These are phyloP conservation scores for Ganoderma sinense DNA, from an alignment of 1,284 basidiomycete genomes.

Conservation along the genomic window DNA sequence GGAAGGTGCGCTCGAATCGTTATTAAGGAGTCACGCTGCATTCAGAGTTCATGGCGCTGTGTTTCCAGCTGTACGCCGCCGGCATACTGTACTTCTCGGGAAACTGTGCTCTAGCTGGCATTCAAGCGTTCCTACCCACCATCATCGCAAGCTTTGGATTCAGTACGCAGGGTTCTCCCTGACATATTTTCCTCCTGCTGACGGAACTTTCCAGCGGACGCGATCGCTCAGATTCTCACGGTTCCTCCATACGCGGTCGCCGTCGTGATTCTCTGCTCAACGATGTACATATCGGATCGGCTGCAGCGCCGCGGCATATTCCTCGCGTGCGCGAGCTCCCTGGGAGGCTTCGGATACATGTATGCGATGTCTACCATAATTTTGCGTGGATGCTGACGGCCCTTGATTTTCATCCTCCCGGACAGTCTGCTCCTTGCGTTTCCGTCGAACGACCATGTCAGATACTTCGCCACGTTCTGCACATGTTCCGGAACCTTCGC, in stretches of 20 bases:
- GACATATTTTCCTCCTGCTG: not conserved
- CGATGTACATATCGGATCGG: conserved; percentile 75
- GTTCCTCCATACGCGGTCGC: conserved; percentile 86
- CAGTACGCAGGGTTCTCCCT: conserved; percentile 41
- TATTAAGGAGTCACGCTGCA: not conserved
- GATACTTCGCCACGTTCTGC: conserved; percentile 76
- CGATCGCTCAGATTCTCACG: conserved; percentile 72
- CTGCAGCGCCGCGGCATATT: conserved; percentile 74
- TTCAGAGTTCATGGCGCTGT: not conserved
- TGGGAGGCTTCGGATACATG: conserved; percentile 75
- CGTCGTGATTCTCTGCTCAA: conserved; percentile 66
- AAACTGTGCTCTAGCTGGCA: conserved; percentile 81
- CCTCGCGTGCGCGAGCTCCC: conserved; percentile 53
- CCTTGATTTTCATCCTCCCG: not conserved
- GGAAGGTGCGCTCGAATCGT: conserved; percentile 55
- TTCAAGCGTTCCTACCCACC: conserved; percentile 86
- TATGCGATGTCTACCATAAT: no score
- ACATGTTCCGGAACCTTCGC: conserved; percentile 76
- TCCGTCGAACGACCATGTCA: conserved; percentile 52
- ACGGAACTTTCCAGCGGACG: conserved; percentile 46
- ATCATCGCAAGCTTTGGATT: conserved; percentile 79
- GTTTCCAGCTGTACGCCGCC: conserved; percentile 61
- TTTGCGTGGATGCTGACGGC: not conserved
- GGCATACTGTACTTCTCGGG: conserved; percentile 80
- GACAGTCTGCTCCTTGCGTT: conserved; percentile 59